phyloP scores from a whole-genome alignment of 2,329 filamentous ascomycete species.

The Drechmeria coniospora region DNA sequence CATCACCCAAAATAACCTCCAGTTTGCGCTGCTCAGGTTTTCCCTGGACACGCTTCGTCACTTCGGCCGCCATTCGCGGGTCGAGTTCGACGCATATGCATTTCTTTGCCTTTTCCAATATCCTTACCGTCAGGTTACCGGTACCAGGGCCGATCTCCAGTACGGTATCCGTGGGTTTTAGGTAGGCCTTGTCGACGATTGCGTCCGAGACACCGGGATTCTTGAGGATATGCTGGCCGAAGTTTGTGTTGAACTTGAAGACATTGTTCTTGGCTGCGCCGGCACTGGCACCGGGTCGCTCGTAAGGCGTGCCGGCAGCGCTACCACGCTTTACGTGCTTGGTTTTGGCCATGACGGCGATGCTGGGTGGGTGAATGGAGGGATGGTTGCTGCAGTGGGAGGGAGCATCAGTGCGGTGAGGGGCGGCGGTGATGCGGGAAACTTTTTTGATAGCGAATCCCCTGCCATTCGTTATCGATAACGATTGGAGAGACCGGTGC shows the following conservation, averaged over 20 bases:
- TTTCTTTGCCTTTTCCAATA: slow-evolving; percentile 74
- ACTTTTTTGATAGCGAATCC: too few relatives aligned
- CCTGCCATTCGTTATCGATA: too few relatives aligned
- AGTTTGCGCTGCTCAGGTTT: slow-evolving; percentile 71
- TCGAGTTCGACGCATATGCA: slow-evolving; percentile 80
- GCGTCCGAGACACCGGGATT: slow-evolving; percentile 73
- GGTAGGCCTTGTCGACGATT: slow-evolving; percentile 56
- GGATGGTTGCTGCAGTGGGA: too few relatives aligned
- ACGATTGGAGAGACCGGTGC: too few relatives aligned
- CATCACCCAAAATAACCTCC: slow-evolving; percentile 76
- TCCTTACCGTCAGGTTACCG: slow-evolving; percentile 77
- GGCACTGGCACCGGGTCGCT: slow-evolving; percentile 16
- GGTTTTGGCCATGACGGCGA: slow-evolving; percentile 35
- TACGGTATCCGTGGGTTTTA: slow-evolving; percentile 83
- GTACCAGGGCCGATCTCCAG: slow-evolving; percentile 87
- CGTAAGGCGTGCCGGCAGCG: slow-evolving; percentile 26
- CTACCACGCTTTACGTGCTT: slow-evolving; percentile 36
- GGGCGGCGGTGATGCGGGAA: slow-evolving; percentile 6
- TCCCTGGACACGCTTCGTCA: slow-evolving; percentile 86
- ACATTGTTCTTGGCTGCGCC: slow-evolving; percentile 53
- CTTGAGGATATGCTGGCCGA: slow-evolving; percentile 82
- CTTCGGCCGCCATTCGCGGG: slow-evolving; percentile 88
- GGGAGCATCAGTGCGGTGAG: slow-evolving; percentile 4
- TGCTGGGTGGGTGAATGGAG: neutral
- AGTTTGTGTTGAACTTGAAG: slow-evolving; percentile 92